phyloP scores from a whole-genome alignment of 495 filamentous ascomycete genomes.

The Parachaetomium inaequale region DNA sequence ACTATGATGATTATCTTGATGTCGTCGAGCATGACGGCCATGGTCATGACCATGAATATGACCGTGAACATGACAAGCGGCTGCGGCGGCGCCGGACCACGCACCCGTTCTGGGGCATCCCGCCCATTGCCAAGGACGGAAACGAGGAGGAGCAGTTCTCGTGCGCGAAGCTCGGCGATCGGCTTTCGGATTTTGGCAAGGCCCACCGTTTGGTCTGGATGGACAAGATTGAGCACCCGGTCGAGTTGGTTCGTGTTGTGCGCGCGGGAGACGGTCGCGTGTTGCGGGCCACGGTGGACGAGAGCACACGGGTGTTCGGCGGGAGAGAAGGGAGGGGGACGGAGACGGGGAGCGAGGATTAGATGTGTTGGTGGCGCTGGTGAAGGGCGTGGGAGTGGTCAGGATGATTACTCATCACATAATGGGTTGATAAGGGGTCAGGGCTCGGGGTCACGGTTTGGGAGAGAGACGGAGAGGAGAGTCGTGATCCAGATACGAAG shows the following conservation, averaged over 20 bases:
- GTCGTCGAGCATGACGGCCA: no score
- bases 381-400: no score
- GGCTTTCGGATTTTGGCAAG: not conserved
- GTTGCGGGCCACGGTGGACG: not conserved
- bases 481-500: no score
- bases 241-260: not conserved
- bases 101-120: not conserved
- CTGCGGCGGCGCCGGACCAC: not conserved
- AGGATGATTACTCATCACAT: no score
- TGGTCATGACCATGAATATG: not conserved
- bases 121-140: not conserved
- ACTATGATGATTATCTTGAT: no score
- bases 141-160: not conserved
- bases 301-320: not conserved
- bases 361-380: not conserved
- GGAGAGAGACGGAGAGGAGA: no score
- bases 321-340: not conserved
- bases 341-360: not conserved
- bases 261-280: not conserved
- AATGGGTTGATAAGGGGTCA: no score
- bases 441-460: no score
- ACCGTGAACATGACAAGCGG: no score
- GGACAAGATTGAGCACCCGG: not conserved
- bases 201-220: not conserved
- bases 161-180: not conserved